Evolutionary conservation across 2,329 filamentous ascomycete genomes (phyloP).

Genomic region (Aureobasidium sp.): DNA sequence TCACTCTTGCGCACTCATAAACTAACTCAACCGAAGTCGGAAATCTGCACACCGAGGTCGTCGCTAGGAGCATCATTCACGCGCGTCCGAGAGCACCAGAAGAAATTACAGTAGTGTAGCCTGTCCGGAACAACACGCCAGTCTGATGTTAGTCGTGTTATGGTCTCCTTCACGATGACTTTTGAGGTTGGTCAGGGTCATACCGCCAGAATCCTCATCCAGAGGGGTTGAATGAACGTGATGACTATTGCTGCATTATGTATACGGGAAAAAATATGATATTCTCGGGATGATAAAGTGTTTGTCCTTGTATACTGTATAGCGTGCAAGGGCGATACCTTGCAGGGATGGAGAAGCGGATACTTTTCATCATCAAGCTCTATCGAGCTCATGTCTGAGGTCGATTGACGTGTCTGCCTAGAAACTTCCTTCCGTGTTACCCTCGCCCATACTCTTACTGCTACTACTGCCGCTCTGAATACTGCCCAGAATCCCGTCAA

Average conservation of each 20-base stretch:
- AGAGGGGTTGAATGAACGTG: neutral
- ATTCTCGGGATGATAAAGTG: neutral
- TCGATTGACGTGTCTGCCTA: neutral
- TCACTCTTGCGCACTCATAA: neutral
- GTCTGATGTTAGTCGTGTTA: neutral
- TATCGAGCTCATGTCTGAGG: neutral
- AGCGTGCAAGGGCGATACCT: neutral
- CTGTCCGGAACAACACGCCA: neutral
- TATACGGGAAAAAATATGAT: neutral
- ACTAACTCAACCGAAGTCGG: neutral
- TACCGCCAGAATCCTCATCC: neutral
- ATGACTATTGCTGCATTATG: neutral
- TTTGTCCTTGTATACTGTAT: neutral
- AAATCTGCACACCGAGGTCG: neutral
- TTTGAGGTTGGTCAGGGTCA: neutral
- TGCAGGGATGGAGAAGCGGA: neutral
- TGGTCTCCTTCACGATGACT: too few relatives aligned
- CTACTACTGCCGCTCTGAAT: conserved; percentile 88
- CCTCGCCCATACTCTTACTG: conserved; percentile 89
- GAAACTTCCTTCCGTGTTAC: conserved; percentile 66
- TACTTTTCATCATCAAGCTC: neutral
- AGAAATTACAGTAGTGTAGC: rapidly evolving
- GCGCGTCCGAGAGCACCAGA: too few relatives aligned
- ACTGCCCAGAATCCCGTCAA: conserved; percentile 82
- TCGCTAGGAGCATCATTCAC: neutral